Evolutionary conservation across 1,284 basidiomycete genomes (phyloP), one percentile per base, ranked within the genome.

Genomic region (Veloboletus limbatus): DNA sequence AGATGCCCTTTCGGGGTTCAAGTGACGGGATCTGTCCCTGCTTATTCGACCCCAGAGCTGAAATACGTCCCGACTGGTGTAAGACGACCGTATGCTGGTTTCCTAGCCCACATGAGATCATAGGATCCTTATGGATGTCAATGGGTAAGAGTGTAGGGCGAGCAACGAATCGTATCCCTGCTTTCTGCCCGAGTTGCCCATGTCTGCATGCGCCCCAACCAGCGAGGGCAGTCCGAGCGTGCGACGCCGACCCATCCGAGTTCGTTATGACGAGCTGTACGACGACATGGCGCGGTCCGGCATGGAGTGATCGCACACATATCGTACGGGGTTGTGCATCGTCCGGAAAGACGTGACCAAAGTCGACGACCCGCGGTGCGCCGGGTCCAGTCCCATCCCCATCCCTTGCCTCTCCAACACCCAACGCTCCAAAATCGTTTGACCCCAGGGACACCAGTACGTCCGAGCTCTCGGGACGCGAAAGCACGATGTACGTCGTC

Each of bases 151-250:
- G 32, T 46, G 54, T 35, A 44, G 62, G 59, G 33, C 51, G 57
- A 40, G 43, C 38, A 40, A 51, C 32, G 52, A 40, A 54, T 14
- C 53, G 57, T 18, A 32, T 45, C 16, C 41, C 60, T 32, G 32
- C 55, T 47, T 17, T 37, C 26, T 45, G 25, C 11, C 85, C 87
- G 1, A 92, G 74, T 57, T 92, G 91, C 2, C 90, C 90, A 57
- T 92, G 90, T 32, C 93, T 72, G 20, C 80, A 77, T 4, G 82
- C 74, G 5, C 92, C 93, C 92, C 92, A 96, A 3, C 92, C 92
- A 1, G 84, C 67, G 10, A 88, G 53, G 26, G 74, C 49, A 34
- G 61, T 57, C n/a, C 25, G 40, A 4, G 40, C 16, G 14, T 21
- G 14, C 2, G 32, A 18, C 8, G 43, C 17, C 13, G 42, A 14